Evolutionary conservation across 805 yeast species (phyloP), one percentile per base, ranked within the genome.

Genomic region (Saccharomycopsis sp.): DNA sequence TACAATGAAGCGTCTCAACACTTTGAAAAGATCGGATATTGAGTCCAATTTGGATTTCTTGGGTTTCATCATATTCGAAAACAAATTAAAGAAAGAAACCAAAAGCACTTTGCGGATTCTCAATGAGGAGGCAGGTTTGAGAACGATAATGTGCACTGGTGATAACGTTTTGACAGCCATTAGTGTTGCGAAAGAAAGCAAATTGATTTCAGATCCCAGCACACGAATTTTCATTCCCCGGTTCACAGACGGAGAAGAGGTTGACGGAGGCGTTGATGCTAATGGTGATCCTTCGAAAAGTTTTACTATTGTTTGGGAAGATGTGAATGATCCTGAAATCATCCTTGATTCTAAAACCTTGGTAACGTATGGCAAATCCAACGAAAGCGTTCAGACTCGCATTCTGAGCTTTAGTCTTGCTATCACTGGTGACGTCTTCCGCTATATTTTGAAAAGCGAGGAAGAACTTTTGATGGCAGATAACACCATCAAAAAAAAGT

Each of bases 141-240:
- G 96, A 51, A 83, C 92, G 0, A 64, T 87, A 21, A 92, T 92
- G 98, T 92, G 98, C 59, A 92, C 98, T 0, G 99, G 99, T 40
- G 99, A 92, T 59, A 92, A 92, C 55, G 75, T 92, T 15, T 64
- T 92, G 42, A 92, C 99, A 0, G 98, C 97, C 0, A 74, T 92
- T 16, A 83, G 95, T 59, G 98, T 92, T 13, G 95, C 83, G 3
- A 70, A 76, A 45, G 96, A 89, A 54, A 84, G 94, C 55, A 78
- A 75, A 2, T 64, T 92, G 47, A 60, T 92, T 8, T 12, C 30
- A 15, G 59, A 58, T 3, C 51, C 56, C 1, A 66, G 66, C 2
- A 50, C 56, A 2, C 57, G 62, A 15, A 75, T 80, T 4, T 83
- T 65, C 54, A 73, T 86, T 2, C 95, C 97, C 12, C 43, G 36